A percentile compares a stretch with the other conserved stretches of the same genome.
phyloP scores from a whole-genome alignment of 2,329 filamentous ascomycete genomes.

The Chaetothyriales sp. region DNA sequence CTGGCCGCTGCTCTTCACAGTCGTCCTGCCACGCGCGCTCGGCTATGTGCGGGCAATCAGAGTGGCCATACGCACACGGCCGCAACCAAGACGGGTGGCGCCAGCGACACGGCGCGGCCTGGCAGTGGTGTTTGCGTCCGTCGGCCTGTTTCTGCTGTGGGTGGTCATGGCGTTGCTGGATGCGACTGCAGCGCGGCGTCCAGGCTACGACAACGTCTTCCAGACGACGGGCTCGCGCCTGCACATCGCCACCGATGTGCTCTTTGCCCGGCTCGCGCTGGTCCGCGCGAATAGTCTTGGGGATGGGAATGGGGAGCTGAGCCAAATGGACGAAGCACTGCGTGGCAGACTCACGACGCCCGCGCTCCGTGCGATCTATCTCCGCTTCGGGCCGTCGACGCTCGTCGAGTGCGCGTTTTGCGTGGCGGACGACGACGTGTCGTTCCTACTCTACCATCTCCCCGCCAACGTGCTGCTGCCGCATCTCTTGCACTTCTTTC shows the following conservation, averaged over 20 bases:
- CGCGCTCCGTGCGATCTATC: conserved; percentile 52
- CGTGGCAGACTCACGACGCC: conserved; percentile 47
- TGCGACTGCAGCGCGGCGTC: conserved; percentile 18
- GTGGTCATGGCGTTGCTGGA: conserved; percentile 56
- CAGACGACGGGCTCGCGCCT: conserved; percentile 62
- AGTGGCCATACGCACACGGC: conserved; percentile 19
- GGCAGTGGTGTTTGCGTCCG: conserved; percentile 41
- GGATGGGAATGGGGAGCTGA: conserved; percentile 22
- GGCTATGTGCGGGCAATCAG: conserved; percentile 15
- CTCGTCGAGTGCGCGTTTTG: conserved; percentile 74
- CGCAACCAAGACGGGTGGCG: conserved; percentile 26
- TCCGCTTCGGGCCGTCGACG: conserved; percentile 64
- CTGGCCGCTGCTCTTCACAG: conserved; percentile 18
- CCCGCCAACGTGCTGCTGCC: conserved; percentile 54
- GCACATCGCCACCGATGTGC: conserved; percentile 68
- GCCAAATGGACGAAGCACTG: conserved; percentile 48
- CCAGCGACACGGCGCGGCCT: conserved; percentile 25
- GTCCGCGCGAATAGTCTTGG: conserved; percentile 25
- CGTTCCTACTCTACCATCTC: conserved; percentile 69
- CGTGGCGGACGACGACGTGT: conserved; percentile 50
- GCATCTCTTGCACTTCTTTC: conserved; percentile 65
- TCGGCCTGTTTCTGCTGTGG: conserved; percentile 41
- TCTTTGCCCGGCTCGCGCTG: conserved; percentile 59
- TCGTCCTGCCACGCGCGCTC: conserved; percentile 16
- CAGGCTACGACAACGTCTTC: conserved; percentile 60